Evolutionary conservation across 805 yeast species (phyloP), one percentile per base, ranked within the genome.

Genomic region (Monosporozyma aquatica): DNA sequence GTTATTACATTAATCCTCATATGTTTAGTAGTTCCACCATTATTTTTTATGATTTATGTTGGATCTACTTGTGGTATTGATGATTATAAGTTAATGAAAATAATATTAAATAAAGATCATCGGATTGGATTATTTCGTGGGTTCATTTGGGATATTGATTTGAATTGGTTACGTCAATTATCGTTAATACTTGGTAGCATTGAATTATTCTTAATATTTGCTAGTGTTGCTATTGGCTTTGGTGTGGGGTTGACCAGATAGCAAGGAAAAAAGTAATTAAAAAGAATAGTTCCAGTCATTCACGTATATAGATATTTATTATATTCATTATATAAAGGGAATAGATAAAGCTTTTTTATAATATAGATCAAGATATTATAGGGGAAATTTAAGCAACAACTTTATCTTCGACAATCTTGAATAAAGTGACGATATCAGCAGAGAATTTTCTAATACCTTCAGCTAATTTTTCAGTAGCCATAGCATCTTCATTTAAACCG

Each of bases 381-480:
- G n/a, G n/a, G 17, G 17, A 23, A 36, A 26, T 35, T 54, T 55
- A 67, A 52, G 68, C 67, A 55, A 68, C 60, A 51, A 77, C 70
- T 64, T 71, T 79, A 59, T 72, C 66, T 65, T 77, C 78, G 65
- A 82, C 75, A 62, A 78, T 71, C 45, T 74, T 68, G 66, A 78
- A 68, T 64, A 90, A 77, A 44, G 95, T 83, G 58, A 71, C 79
- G 60, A 94, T 81, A 67, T 90, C 98, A 67, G 84, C 89, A 59
- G 95, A 84, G 70, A 90, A 90, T 67, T 80, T 79, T 76, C 97
- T 84, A 72, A 90, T 90, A 78, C 98, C 98, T 65, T 90, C 95
- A 59, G 95, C 70, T 64, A 90, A 78, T 75, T 90, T 90, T 75
- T 90, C 97, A 56, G 95, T 86, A 59, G 96, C 92, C 97, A 90